Conservation (phyloP, 208 protist genomes). For the Trypanosoma congolense region DNA sequence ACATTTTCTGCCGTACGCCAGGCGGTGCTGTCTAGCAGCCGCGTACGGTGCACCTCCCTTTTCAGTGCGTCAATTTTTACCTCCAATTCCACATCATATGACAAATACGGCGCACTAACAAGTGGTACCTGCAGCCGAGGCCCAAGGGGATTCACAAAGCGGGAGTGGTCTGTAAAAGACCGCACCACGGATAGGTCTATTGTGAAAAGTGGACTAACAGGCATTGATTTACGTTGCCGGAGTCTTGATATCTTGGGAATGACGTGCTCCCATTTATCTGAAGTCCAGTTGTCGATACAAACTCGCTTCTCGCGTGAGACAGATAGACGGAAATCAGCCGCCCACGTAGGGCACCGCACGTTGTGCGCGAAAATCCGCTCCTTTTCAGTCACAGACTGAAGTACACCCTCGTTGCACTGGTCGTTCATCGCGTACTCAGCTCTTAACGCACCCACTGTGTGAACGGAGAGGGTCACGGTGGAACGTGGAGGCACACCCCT, state of each 20-base stretch:
- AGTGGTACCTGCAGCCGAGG: conserved; percentile 18
- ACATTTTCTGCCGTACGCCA: conserved; percentile 41
- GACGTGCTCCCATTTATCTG: conserved; percentile 12
- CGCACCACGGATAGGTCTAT: conserved; percentile 23
- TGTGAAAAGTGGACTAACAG: conserved; percentile 13
- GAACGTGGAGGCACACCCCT: conserved; percentile 12
- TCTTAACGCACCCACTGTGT: conserved; percentile 10
- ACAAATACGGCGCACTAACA: conserved; percentile 19
- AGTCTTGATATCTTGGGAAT: conserved; percentile 21
- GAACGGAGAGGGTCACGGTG: conserved; percentile 14
- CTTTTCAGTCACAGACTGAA: conserved; percentile 13
- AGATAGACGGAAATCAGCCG: conserved; percentile 20
- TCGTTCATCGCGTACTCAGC: conserved; percentile 26
- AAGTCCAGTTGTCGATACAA: not conserved
- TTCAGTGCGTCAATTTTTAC: conserved; percentile 40
- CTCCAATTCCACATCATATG: conserved; percentile 58
- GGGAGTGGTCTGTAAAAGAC: conserved; percentile 23
- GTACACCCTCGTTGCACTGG: conserved; percentile 9
- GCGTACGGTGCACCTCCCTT: conserved; percentile 35
- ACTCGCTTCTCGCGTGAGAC: conserved; percentile 13
- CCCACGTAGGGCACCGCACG: conserved; percentile 23
- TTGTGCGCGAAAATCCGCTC: conserved; percentile 17
- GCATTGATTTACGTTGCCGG: conserved; percentile 22
- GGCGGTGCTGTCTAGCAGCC: conserved; percentile 36
- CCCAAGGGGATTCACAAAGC: conserved; percentile 15